Conservation (phyloP, 2,329 filamentous ascomycete genomes). For the Metarhizium humberi region DNA sequence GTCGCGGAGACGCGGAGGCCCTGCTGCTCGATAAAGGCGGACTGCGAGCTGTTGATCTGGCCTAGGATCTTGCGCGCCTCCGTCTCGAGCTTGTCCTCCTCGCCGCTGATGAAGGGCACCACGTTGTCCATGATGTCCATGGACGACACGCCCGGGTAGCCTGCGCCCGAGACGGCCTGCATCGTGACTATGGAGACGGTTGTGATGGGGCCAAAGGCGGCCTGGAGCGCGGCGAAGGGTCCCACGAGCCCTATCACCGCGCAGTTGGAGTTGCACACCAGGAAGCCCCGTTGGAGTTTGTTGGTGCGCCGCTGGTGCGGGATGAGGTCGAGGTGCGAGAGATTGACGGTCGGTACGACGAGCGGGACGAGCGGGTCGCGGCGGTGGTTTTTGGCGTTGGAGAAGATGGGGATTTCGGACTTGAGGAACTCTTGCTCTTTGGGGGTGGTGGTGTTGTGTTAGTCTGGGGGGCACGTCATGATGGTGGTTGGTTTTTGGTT, state of each 20-base stretch:
- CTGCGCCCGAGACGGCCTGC: constrained; percentile 89
- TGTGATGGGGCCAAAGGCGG: constrained; percentile 75
- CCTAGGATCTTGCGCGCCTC: constrained; percentile 95
- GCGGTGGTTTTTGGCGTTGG: constrained; percentile 96
- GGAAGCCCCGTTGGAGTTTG: constrained; percentile 71
- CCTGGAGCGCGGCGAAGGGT: constrained; percentile 83
- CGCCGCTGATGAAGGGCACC: constrained; percentile 84
- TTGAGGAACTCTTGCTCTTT: constrained; percentile 84
- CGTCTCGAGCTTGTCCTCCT: constrained; percentile 93
- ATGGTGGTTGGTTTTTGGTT: background rate
- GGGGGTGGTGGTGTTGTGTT: constrained; percentile 2
- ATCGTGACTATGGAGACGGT: constrained; percentile 74
- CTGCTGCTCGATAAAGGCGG: constrained; percentile 67
- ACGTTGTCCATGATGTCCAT: constrained; percentile 98
- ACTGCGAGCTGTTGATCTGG: constrained; percentile 57
- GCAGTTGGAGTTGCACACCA: constrained; percentile 98
- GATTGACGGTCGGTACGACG: constrained; percentile 91
- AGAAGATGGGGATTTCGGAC: constrained; percentile 85
- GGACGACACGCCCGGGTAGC: constrained; percentile 79
- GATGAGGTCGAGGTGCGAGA: constrained; percentile 77
- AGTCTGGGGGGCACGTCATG: background rate
- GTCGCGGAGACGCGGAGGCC: constrained; percentile 71
- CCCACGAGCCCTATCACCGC: constrained; percentile 94
- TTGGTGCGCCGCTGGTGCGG: constrained; percentile 74
- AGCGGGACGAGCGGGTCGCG: constrained; percentile 83